Evolutionary conservation across 768 basidiomycete genomes (phyloP), one percentile per base, ranked within the genome.

Genomic region (Boletus pseudo-olivaceus): DNA sequence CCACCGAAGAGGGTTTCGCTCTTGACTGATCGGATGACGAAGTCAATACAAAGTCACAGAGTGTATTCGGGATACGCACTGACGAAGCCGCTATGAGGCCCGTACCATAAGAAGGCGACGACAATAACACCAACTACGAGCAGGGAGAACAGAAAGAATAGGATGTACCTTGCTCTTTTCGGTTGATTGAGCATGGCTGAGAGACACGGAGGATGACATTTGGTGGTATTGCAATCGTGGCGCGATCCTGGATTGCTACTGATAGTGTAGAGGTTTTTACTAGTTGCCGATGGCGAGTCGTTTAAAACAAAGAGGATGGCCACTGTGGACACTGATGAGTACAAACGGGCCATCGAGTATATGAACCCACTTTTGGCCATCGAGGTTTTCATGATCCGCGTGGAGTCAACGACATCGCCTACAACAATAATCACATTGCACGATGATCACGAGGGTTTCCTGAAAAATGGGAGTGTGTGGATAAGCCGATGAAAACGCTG

Each of bases 121-220:
- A 53, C 32, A 6, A 61, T 15, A 4, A 4, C 1, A 5, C 30
- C 7, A 37, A 41, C n/a, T 2, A n/a, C 4, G 41, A 61, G 17
- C 0, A 54, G 19, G 11, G 38, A 30, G 33, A 32, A 60, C 9
- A 61, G n/a, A 20, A 35, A 47, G 19, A 26, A 41, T 27, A 60
- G 41, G 12, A 53, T 48, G 2, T 32, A 34, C 23, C 7, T 49
- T n/a, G 19, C 17, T 30, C 41, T 43, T 30, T 40, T 56, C 0
- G 51, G 55, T 41, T 38, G 30, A 17, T 26, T n/a, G 49, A 59
- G 60, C 60, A 60, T n/a, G n/a, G n/a, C n/a, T n/a, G n/a, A n/a
- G n/a, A n/a, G n/a, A n/a, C n/a, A n/a, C n/a, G n/a, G n/a, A n/a
- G n/a, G n/a, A n/a, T n/a, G n/a, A n/a, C n/a, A n/a, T n/a, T 23